Evolutionary conservation across 768 basidiomycete species (phyloP).

Genomic region (Daedaleopsis nitida): DNA sequence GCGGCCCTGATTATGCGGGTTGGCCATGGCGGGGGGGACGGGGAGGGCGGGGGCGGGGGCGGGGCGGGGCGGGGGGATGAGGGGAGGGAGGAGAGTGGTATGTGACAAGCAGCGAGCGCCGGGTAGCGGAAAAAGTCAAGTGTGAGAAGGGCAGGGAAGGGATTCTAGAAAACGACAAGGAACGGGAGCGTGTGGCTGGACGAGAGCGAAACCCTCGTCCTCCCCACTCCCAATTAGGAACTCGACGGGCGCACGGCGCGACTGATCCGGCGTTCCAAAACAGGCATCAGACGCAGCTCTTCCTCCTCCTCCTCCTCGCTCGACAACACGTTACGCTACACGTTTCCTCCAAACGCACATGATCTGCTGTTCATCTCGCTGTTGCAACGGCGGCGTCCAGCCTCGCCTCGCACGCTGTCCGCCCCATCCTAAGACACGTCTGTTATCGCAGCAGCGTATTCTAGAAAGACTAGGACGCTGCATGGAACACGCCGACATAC

Average conservation of each 20-base stretch:
- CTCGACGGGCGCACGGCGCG: background rate
- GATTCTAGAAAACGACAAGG: background rate
- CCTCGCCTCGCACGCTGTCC: background rate
- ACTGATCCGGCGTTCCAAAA: background rate
- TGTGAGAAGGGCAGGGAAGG: conserved; percentile 15
- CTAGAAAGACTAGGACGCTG: background rate
- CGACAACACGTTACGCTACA: too few relatives aligned
- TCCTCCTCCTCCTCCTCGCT: too few relatives aligned
- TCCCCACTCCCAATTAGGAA: background rate
- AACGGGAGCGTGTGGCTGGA: conserved; percentile 1
- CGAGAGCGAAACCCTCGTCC: background rate
- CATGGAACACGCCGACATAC: conserved; percentile 16
- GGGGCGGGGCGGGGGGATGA: conserved; percentile 1
- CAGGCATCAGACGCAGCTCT: too few relatives aligned
- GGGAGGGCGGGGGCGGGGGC: conserved; percentile 1
- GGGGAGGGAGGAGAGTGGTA: conserved; percentile 19
- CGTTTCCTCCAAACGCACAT: background rate
- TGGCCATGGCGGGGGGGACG: conserved; percentile 7
- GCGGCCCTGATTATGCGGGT: background rate
- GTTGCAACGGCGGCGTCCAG: background rate
- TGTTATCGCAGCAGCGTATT: background rate
- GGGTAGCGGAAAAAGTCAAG: conserved; percentile 16
- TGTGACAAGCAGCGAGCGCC: conserved; percentile 19
- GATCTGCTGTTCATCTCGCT: background rate
- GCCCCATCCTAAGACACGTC: background rate